Percentiles rank a stretch among this genome's conserved stretches.
phyloP scores from a whole-genome alignment of 495 filamentous ascomycete genomes.

The Penicillium silybi region DNA sequence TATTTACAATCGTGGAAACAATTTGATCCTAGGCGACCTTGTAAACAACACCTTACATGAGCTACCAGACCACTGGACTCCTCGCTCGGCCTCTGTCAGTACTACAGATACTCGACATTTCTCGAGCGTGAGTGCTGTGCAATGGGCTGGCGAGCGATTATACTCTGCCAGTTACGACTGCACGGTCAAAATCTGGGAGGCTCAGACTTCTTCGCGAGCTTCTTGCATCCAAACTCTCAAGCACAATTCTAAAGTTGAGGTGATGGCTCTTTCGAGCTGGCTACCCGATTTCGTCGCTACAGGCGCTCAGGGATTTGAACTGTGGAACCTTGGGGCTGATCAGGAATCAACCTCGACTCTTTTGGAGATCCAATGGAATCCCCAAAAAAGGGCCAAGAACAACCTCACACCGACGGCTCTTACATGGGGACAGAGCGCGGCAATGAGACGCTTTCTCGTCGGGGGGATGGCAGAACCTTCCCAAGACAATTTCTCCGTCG shows the following conservation, averaged over 20 bases:
- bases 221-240: constrained; percentile 48
- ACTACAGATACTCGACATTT: constrained; percentile 68
- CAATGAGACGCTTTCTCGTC: constrained; percentile 57
- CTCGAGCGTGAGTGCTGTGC: constrained; percentile 70
- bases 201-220: constrained; percentile 23
- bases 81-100: constrained; percentile 53
- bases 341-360: not conserved
- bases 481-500: constrained; percentile 51
- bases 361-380: constrained; percentile 10
- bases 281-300: constrained; percentile 47
- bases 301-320: constrained; percentile 31
- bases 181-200: constrained; percentile 73
- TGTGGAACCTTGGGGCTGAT: constrained; percentile 19
- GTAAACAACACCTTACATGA: constrained; percentile 52
- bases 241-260: constrained; percentile 67
- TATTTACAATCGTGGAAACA: constrained; percentile 74
- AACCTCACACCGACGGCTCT: constrained; percentile 62
- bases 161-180: constrained; percentile 82
- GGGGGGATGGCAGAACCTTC: constrained; percentile 70
- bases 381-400: constrained; percentile 45
- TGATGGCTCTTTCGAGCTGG: constrained; percentile 57
- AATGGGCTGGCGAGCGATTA: constrained; percentile 61
- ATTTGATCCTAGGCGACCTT: constrained; percentile 70
- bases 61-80: constrained; percentile 65
- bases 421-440: constrained; percentile 59